phyloP scores from a whole-genome alignment of 331 rosid species.

The Dryas integrifolia region DNA sequence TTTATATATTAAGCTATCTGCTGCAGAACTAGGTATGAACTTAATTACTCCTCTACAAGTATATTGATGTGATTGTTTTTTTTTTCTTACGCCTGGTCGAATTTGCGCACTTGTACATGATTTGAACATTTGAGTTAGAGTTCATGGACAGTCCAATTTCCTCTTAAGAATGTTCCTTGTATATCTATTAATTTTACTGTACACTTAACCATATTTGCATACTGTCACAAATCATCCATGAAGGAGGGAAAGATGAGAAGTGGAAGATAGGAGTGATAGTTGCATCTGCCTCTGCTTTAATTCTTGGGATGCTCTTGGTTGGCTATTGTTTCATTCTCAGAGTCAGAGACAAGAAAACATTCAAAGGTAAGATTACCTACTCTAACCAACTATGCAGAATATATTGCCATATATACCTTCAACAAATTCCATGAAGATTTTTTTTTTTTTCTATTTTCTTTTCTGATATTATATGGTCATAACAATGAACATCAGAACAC shows the following conservation, averaged over 20 bases:
- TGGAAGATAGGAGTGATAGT: conserved; percentile 30
- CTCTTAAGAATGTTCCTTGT: neutral
- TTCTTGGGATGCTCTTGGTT: conserved; percentile 33
- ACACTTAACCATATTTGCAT: neutral
- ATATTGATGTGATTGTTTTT: neutral
- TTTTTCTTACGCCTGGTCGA: too few species aligned
- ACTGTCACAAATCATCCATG: conserved; percentile 9
- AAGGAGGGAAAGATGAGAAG: conserved; percentile 24
- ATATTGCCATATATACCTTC: too few species aligned
- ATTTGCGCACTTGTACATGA: too few species aligned
- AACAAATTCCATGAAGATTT: too few species aligned
- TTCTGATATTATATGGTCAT: too few species aligned
- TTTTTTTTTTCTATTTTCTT: too few species aligned
- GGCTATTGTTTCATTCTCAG: conserved; percentile 20
- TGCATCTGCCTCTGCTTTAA: conserved; percentile 21
- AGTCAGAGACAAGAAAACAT: conserved; percentile 17
- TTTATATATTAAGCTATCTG: conserved; percentile 38
- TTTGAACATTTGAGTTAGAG: too few species aligned
- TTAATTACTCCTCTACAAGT: neutral
- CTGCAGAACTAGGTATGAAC: conserved; percentile 36
- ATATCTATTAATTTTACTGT: neutral
- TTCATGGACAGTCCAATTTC: neutral
- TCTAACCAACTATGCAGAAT: neutral
- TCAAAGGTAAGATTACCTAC: conserved; percentile 26
- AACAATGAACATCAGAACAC: neutral